Conservation (phyloP, 768 basidiomycete species). For the Tylopilus felleus region DNA sequence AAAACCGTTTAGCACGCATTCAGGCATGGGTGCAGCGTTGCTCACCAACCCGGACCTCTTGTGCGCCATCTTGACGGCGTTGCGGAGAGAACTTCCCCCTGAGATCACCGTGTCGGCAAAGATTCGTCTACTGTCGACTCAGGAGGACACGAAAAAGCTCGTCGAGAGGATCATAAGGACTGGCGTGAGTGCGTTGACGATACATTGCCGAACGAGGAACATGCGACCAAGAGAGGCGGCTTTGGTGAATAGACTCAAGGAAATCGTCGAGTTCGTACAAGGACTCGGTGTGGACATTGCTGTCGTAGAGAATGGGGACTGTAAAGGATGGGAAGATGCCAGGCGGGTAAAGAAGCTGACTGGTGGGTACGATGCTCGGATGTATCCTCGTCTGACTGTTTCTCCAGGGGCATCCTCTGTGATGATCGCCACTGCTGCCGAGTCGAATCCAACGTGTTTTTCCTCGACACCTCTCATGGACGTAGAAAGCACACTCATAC, state of each 20-base stretch:
- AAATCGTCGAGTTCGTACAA: conserved; percentile 84
- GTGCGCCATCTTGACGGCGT: conserved; percentile 79
- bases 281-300: conserved; percentile 74
- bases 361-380: conserved; percentile 41
- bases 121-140: conserved; percentile 82
- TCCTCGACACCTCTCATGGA: conserved; percentile 62
- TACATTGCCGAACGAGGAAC: conserved; percentile 90
- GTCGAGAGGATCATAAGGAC: conserved; percentile 85
- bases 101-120: conserved; percentile 91
- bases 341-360: conserved; percentile 71
- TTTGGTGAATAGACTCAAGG: conserved; percentile 69
- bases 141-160: conserved; percentile 86
- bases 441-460: conserved; percentile 90
- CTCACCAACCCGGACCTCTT: conserved; percentile 89
- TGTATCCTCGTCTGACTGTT: background rate
- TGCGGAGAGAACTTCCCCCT: conserved; percentile 68
- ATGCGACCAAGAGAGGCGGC: conserved; percentile 87
- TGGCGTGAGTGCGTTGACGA: conserved; percentile 84
- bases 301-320: conserved; percentile 94
- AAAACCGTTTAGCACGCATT: conserved; percentile 89
- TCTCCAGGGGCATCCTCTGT: conserved; percentile 74
- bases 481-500: conserved; percentile 64
- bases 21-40: conserved; percentile 96
- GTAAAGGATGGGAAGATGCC: conserved; percentile 73
- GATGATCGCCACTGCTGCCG: conserved; percentile 96